phyloP scores from a whole-genome alignment of 2,329 filamentous ascomycete species.

The Penicillium janthinellum region DNA sequence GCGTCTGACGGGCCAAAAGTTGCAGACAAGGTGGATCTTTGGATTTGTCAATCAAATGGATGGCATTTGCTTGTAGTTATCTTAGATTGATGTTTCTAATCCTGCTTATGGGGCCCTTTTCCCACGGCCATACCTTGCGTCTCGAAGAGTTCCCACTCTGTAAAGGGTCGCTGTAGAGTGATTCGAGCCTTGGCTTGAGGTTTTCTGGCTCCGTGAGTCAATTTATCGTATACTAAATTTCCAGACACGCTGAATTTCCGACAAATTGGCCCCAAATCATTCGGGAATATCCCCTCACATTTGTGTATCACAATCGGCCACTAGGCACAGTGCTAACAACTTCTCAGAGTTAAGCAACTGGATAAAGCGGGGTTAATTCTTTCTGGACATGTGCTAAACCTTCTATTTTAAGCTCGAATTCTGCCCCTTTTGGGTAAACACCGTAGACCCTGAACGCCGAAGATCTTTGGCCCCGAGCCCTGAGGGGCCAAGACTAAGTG shows the following conservation, averaged over 20 bases:
- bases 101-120: neutral
- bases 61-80: neutral
- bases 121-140: neutral
- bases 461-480: neutral
- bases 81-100: neutral
- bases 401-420: neutral
- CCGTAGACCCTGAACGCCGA: neutral
- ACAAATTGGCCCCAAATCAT: no score
- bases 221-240: neutral
- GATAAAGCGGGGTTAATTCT: neutral
- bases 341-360: no score
- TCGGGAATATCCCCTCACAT: neutral
- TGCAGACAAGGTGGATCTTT: neutral
- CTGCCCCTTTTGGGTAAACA: neutral
- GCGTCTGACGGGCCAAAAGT: no score
- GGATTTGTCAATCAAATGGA: neutral
- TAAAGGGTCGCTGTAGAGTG: no score
- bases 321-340: neutral
- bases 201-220: neutral
- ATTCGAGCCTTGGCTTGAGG: neutral
- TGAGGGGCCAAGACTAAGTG: neutral
- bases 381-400: neutral
- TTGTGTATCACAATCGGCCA: neutral
- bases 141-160: neutral
- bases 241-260: neutral